Conservation (phyloP, 768 basidiomycete genomes). For the Nidularia pulvinata region DNA sequence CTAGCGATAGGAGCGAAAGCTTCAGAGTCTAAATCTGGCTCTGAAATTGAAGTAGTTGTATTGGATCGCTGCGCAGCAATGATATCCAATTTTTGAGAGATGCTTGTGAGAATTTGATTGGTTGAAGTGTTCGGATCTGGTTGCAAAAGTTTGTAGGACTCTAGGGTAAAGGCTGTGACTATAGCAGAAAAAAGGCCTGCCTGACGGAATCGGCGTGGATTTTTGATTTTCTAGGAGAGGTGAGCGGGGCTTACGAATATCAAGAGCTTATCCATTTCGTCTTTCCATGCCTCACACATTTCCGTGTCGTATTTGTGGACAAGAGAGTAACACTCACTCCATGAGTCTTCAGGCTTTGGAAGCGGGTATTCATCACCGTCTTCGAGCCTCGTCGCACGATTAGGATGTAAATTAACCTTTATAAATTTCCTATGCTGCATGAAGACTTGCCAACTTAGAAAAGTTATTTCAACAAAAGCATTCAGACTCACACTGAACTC, state of each 20-base stretch:
- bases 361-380: no score
- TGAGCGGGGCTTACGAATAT: conserved; percentile 2
- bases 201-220: neutral
- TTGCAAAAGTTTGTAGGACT: conserved; percentile 1
- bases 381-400: no score
- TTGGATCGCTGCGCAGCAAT: neutral
- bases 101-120: neutral
- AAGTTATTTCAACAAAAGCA: no score
- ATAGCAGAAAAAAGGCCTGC: conserved; percentile 1
- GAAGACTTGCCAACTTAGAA: no score
- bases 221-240: neutral
- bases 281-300: conserved; percentile 5
- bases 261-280: conserved; percentile 2
- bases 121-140: neutral
- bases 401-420: no score
- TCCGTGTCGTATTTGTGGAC: conserved; percentile 1
- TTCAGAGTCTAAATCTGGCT: neutral
- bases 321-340: neutral
- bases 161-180: neutral
- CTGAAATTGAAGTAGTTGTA: neutral
- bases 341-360: conserved; percentile 1
- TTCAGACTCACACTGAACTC: no score
- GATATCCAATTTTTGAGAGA: neutral
- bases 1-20: neutral
- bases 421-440: no score